Evolutionary conservation across 2,329 filamentous ascomycete species (phyloP).

Genomic region (Penicillium sp.): DNA sequence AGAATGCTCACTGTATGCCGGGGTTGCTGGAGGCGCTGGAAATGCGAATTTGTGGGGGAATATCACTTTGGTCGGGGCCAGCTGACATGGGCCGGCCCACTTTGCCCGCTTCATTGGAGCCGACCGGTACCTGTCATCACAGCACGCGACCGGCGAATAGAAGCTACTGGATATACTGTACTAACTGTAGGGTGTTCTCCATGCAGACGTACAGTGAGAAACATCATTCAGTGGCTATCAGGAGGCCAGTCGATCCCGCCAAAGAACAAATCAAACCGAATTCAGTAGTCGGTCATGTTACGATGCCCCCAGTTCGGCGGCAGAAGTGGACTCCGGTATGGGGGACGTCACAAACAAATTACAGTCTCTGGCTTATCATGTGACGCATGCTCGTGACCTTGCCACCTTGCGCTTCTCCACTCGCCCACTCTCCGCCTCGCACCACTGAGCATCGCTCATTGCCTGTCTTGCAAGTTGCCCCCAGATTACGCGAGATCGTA

Average conservation of each 20-base stretch:
- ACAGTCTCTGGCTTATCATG: slow-evolving; percentile 10
- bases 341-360: background rate
- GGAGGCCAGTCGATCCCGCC: background rate
- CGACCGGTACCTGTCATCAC: slow-evolving; percentile 16
- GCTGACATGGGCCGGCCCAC: slow-evolving; percentile 9
- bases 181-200: too few relatives aligned
- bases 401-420: slow-evolving; percentile 16
- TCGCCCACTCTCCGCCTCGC: background rate
- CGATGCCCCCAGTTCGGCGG: background rate
- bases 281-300: background rate
- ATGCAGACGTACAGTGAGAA: background rate
- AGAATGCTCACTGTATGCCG: background rate
- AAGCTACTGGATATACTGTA: background rate
- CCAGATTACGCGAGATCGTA: background rate
- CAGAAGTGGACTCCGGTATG: background rate
- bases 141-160: background rate
- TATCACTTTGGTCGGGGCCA: slow-evolving; percentile 12
- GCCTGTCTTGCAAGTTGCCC: background rate
- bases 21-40: background rate
- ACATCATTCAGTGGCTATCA: background rate
- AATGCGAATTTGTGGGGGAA: slow-evolving; percentile 3
- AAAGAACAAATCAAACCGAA: background rate
- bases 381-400: slow-evolving; percentile 22
- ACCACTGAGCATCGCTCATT: background rate
- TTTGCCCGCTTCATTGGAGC: slow-evolving; percentile 17